Evolutionary conservation across 768 basidiomycete genomes (phyloP).

Genomic region (Rhodotorula sphaerocarpa): DNA sequence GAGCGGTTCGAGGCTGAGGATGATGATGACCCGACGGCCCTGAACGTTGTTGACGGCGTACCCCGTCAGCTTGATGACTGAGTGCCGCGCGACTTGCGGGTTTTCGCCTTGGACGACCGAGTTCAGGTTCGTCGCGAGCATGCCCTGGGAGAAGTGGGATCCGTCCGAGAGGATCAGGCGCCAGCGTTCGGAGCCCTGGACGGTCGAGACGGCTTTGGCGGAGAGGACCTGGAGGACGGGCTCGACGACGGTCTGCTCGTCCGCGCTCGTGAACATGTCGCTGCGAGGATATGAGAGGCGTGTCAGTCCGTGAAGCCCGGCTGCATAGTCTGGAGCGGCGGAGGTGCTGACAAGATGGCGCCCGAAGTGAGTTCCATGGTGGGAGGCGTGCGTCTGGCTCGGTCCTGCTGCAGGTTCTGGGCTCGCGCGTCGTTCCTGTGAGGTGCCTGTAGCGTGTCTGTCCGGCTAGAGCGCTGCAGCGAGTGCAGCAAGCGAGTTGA

Average conservation of each 20-base stretch:
- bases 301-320: no score
- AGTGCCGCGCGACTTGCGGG: conserved; percentile 56
- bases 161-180: conserved; percentile 83
- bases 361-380: no score
- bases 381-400: no score
- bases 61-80: conserved; percentile 62
- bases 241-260: conserved; percentile 12
- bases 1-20: conserved; percentile 60
- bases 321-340: no score
- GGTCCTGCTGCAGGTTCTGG: no score
- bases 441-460: no score
- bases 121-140: conserved; percentile 91
- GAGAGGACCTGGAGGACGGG: conserved; percentile 71
- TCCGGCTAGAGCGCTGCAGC: no score
- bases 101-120: conserved; percentile 53
- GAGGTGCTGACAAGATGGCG: no score
- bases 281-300: no score
- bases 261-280: conserved; percentile 14
- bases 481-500: no score
- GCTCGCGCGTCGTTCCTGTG: no score
- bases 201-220: conserved; percentile 62
- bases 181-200: conserved; percentile 43
- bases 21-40: conserved; percentile 71
- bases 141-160: conserved; percentile 72
- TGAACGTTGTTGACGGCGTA: conserved; percentile 77